Conservation (phyloP, 768 basidiomycete species). For the Scleroderma citrinum region DNA sequence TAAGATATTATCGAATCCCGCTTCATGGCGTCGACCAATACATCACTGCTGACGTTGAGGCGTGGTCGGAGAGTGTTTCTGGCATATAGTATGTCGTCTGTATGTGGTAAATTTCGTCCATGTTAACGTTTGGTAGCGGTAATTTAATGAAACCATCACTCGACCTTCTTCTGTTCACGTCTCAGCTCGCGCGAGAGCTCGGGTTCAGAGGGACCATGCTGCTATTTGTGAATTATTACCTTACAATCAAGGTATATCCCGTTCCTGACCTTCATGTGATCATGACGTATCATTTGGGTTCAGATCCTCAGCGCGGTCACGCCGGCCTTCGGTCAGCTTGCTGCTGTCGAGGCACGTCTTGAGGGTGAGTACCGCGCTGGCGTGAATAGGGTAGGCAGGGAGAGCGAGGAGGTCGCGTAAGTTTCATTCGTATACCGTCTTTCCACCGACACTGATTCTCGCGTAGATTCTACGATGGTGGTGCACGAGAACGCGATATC, state of each 20-base stretch:
- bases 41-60: conserved; percentile 86
- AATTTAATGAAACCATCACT: conserved; percentile 91
- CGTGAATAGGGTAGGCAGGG: conserved; percentile 78
- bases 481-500: conserved; percentile 75
- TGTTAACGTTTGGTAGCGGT: conserved; percentile 44
- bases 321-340: conserved; percentile 87
- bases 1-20: conserved; percentile 62
- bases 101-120: not conserved
- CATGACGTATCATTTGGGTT: not conserved
- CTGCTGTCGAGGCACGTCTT: conserved; percentile 79
- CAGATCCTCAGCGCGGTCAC: conserved; percentile 77
- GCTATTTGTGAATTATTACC: conserved; percentile 78
- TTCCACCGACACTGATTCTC: not conserved
- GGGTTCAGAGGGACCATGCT: conserved; percentile 79
- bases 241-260: conserved; percentile 51
- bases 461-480: conserved; percentile 86
- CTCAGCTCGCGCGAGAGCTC: conserved; percentile 81
- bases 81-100: conserved; percentile 62
- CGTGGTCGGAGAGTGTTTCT: conserved; percentile 81
- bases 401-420: conserved; percentile 89
- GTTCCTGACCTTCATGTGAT: no score
- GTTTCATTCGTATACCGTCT: conserved; percentile 24
- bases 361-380: conserved; percentile 91
- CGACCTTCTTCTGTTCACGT: conserved; percentile 87
- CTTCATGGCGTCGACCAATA: conserved; percentile 85